Evolutionary conservation across 208 protist genomes (phyloP).

Genomic region (Crithidia mellificae): DNA sequence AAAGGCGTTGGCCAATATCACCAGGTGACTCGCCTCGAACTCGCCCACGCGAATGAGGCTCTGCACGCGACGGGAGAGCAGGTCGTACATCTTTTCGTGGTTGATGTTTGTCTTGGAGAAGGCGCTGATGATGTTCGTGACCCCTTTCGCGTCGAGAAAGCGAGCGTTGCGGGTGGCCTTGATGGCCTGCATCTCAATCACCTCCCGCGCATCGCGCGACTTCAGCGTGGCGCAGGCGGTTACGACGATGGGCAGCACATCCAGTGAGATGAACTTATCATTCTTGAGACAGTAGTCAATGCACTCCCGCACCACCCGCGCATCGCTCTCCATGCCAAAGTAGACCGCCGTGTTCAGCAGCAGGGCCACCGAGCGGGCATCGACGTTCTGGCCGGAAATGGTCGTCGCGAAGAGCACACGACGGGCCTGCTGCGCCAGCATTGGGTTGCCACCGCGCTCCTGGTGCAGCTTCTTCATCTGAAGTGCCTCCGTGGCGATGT

Average conservation of each 20-base stretch:
- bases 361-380: constrained; percentile 83
- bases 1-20: constrained; percentile 86
- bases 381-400: constrained; percentile 81
- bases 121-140: constrained; percentile 87
- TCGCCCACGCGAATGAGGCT: constrained; percentile 86
- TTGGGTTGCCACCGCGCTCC: constrained; percentile 86
- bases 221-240: constrained; percentile 90
- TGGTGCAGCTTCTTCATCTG: constrained; percentile 93
- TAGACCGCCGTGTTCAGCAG: constrained; percentile 92
- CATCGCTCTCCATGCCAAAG: constrained; percentile 93
- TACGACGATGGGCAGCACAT: constrained; percentile 86
- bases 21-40: constrained; percentile 88
- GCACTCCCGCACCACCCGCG: constrained; percentile 88
- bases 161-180: constrained; percentile 84
- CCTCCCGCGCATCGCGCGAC: constrained; percentile 88
- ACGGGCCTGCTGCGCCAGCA: constrained; percentile 90
- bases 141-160: constrained; percentile 86
- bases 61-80: constrained; percentile 86
- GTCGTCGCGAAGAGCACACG: constrained; percentile 90
- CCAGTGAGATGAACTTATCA: constrained; percentile 86
- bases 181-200: constrained; percentile 91
- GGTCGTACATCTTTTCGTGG: constrained; percentile 78
- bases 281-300: constrained; percentile 91
- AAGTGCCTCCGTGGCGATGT: constrained; percentile 86
- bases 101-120: constrained; percentile 90